Conservation (phyloP, 768 basidiomycete species). For the Hygrocybe punicea region DNA sequence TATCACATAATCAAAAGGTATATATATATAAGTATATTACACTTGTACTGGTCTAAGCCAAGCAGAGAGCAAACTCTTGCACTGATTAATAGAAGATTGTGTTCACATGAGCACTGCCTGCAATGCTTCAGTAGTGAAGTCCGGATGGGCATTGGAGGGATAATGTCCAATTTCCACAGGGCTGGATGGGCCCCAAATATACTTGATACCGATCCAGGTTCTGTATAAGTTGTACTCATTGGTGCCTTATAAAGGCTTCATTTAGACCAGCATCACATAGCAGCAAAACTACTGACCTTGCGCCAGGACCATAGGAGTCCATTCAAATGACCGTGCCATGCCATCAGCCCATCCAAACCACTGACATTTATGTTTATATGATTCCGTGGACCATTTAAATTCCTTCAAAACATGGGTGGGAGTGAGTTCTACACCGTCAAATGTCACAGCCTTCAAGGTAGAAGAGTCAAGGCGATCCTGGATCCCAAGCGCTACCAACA, state of each 20-base stretch:
- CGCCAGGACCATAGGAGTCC: background rate
- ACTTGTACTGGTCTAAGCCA: background rate
- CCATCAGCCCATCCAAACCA: background rate
- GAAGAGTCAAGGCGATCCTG: background rate
- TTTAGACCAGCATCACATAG: background rate
- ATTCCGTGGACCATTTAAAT: background rate
- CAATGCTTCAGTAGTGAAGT: background rate
- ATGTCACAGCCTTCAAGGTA: background rate
- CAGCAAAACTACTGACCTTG: background rate
- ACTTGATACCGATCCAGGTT: background rate
- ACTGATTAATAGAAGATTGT: background rate
- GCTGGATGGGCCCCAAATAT: background rate
- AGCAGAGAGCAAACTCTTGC: background rate
- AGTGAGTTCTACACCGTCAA: background rate
- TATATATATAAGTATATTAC: background rate
- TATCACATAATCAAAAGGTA: background rate
- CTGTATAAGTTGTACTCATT: background rate
- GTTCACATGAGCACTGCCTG: background rate
- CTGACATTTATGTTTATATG: background rate
- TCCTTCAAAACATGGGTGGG: background rate
- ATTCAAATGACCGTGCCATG: background rate
- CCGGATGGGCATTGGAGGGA: background rate
- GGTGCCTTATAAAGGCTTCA: background rate
- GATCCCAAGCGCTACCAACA: background rate
- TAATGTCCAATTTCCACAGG: slow-evolving; percentile 1